Conservation (phyloP, 1,284 basidiomycete species). For the Pseudozyma thailandica region DNA sequence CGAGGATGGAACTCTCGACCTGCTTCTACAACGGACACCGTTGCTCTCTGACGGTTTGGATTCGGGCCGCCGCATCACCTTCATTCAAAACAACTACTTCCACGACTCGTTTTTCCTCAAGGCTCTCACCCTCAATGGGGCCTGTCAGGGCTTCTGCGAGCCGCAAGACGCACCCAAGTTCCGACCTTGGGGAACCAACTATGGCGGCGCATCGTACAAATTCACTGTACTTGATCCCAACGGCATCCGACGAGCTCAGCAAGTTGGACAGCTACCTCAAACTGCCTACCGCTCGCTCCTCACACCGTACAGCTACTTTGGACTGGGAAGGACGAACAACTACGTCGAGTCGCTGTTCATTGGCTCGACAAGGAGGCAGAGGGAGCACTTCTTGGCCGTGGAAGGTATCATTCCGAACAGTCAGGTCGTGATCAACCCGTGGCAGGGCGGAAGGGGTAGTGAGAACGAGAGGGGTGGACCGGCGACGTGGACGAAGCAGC, state of each 20-base stretch:
- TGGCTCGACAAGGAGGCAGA: conserved; percentile 70
- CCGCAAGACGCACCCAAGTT: conserved; percentile 28
- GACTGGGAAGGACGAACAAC: conserved; percentile 98
- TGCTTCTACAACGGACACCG: conserved; percentile 80
- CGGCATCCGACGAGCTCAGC: conserved; percentile 88
- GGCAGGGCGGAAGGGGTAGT: conserved; percentile 68
- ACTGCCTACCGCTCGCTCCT: conserved; percentile 87
- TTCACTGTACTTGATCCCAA: conserved; percentile 94
- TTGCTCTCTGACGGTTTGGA: conserved; percentile 26
- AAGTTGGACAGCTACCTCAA: conserved; percentile 92
- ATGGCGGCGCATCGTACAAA: conserved; percentile 94
- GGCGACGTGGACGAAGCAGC: conserved; percentile 81
- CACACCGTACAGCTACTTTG: conserved; percentile 94
- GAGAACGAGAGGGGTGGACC: conserved; percentile 32
- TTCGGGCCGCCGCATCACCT: conserved; percentile 72
- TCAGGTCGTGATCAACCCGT: conserved; percentile 92
- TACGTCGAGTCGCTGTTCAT: conserved; percentile 81
- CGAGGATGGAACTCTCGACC: conserved; percentile 94
- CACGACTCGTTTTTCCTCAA: conserved; percentile 99
- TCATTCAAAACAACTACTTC: conserved; percentile 97
- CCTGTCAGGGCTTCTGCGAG: conserved; percentile 82
- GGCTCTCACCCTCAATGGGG: conserved; percentile 89
- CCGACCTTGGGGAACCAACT: conserved; percentile 88
- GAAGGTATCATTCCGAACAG: conserved; percentile 98
- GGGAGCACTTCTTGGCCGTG: conserved; percentile 83